Evolutionary conservation across 441 rosid genomes (phyloP).

Genomic region (Euphorbia corollata): DNA sequence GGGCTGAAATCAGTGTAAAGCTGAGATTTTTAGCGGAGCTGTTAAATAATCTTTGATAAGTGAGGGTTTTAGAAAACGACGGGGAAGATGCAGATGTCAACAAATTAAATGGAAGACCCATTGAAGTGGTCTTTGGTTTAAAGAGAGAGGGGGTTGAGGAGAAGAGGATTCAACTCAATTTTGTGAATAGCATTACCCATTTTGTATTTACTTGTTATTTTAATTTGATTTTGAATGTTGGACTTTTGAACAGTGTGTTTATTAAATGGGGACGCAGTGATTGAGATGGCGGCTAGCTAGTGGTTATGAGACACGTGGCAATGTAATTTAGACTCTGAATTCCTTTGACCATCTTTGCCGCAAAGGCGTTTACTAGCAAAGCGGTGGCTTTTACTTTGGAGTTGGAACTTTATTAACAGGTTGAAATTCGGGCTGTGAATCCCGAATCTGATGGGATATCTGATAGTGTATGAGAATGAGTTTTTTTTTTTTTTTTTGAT

Average conservation of each 20-base stretch:
- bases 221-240: background rate
- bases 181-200: background rate
- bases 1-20: background rate
- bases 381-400: background rate
- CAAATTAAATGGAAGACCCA: slow-evolving; percentile 5
- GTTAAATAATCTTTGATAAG: background rate
- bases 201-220: background rate
- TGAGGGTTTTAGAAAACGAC: slow-evolving; percentile 1
- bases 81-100: slow-evolving; percentile 4
- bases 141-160: background rate
- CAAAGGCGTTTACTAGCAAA: background rate
- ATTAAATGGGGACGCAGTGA: background rate
- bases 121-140: slow-evolving; percentile 8
- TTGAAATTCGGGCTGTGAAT: no score
- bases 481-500: no score
- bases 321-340: background rate
- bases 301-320: slow-evolving; percentile 7
- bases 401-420: no score
- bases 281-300: slow-evolving; percentile 11
- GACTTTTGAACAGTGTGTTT: background rate
- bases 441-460: no score
- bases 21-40: background rate
- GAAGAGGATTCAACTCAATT: background rate
- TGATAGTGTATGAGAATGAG: no score
- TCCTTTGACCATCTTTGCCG: slow-evolving; percentile 3